A percentile compares a stretch with the other conserved stretches of the same genome.
phyloP scores from a whole-genome alignment of 2,329 filamentous ascomycete species.

The Sclerotiophoma versabilis region DNA sequence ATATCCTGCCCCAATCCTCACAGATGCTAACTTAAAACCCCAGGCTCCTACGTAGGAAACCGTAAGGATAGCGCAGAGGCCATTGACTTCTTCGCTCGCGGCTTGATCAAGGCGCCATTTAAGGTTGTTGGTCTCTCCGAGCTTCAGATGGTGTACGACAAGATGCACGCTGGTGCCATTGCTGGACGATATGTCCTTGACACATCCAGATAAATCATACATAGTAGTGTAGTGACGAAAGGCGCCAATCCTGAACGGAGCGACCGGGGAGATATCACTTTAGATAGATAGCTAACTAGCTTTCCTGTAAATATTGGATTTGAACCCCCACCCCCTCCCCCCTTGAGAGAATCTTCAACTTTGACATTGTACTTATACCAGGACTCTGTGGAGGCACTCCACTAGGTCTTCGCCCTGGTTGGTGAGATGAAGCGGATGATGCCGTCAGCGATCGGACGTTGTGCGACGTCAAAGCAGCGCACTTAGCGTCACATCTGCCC shows the following conservation, averaged over 20 bases:
- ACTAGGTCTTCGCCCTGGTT: no score
- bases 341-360: neutral
- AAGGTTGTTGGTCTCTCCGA: conserved; percentile 84
- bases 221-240: neutral
- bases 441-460: neutral
- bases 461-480: neutral
- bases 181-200: conserved; percentile 83
- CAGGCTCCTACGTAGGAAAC: conserved; percentile 79
- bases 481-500: neutral
- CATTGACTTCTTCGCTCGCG: conserved; percentile 84
- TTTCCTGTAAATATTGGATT: conserved; percentile 14
- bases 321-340: neutral
- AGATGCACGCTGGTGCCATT: conserved; percentile 72
- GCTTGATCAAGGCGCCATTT: conserved; percentile 85
- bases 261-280: conserved; percentile 4
- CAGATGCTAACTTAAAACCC: neutral
- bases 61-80: conserved; percentile 87
- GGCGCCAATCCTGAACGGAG: conserved; percentile 11
- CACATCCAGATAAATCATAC: conserved; percentile 54
- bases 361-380: neutral
- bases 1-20: conserved; percentile 33
- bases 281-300: conserved; percentile 5
- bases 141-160: conserved; percentile 78
- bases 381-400: no score
- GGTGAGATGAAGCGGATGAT: neutral